phyloP scores from a whole-genome alignment of 345 rosid genomes.

The Brassica incana region DNA sequence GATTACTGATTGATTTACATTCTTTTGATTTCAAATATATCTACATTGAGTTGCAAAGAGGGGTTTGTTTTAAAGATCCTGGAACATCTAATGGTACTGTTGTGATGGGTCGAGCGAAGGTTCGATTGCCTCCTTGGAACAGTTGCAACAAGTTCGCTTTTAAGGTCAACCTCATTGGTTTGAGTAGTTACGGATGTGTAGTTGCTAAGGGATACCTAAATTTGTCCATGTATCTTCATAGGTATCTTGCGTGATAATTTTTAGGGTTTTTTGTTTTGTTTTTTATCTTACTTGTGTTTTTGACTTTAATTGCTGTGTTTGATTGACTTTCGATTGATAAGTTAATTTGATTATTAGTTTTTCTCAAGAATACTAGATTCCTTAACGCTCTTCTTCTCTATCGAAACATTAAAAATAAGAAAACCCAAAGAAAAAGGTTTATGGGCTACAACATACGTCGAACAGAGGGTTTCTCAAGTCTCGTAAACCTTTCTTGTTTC shows the following conservation, averaged over 20 bases:
- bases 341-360: neutral
- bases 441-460: no score
- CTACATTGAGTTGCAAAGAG: slow-evolving; percentile 6
- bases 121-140: slow-evolving; percentile 1
- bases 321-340: neutral
- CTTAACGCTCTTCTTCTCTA: neutral
- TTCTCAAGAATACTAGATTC: neutral
- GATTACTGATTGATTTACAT: neutral
- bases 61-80: neutral
- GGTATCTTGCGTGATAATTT: neutral
- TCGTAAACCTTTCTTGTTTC: no score
- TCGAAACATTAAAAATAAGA: neutral
- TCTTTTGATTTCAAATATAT: neutral
- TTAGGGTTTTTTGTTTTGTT: neutral
- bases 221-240: slow-evolving; percentile 17
- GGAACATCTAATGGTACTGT: slow-evolving; percentile 9
- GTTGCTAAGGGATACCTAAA: neutral
- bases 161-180: neutral
- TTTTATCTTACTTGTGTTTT: neutral
- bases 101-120: slow-evolving; percentile 27
- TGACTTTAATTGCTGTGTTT: neutral
- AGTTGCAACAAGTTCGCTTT: neutral
- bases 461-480: no score
- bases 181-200: neutral
- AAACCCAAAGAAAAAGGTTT: neutral